Base-by-base conservation (phyloP, 2,329 filamentous ascomycete genomes). In the Zelopaecilomyces penicillatus region DNA sequence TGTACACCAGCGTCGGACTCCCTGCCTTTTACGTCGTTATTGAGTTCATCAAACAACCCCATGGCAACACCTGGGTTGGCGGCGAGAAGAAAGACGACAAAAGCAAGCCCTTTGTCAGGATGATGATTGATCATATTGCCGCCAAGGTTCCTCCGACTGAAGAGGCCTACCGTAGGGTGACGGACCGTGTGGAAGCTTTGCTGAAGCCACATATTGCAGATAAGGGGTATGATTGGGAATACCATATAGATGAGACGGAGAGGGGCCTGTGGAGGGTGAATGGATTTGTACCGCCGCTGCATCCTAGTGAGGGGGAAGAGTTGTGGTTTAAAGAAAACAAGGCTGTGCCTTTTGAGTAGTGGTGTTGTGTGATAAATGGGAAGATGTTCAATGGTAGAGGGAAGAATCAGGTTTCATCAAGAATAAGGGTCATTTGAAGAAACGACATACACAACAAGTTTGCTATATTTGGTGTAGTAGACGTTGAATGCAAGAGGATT, bases 211-310 rank as follows among this genome's bases (percentile, higher is more conserved):
- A 42, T 29, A 35, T 50, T 29, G 12, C 31, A 27, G 42, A 36
- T 5, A 62, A 62, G 45, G 69, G 66, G 0, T 69, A 65, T 37
- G 64, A 67, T 45, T 71, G 61, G 60, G 70, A 73, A 54, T 68
- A 62, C 46, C 61, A 65, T 42, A 52, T 71, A 29, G 56, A 61
- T 7, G 68, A 73, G 55, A 69, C 65, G 30, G 60, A 63, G n/a
- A 52, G 66, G 12, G 57, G 59, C 37, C 43, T 72, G 42, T 73
- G 70, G 69, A 67, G 64, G 52, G 54, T 71, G 9, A 61, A 71
- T 27, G 69, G 65, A 1, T 12, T 69, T 6, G 51, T 57, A 36
- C 60, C 66, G 28, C 67, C 67, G 11, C 57, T 57, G 42, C 57
- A 49, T 10, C 52, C 45, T 29, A 65, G 57, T 27, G 61, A 66